Base-by-base conservation (phyloP, 768 basidiomycete species). In the Suillus discolor region DNA sequence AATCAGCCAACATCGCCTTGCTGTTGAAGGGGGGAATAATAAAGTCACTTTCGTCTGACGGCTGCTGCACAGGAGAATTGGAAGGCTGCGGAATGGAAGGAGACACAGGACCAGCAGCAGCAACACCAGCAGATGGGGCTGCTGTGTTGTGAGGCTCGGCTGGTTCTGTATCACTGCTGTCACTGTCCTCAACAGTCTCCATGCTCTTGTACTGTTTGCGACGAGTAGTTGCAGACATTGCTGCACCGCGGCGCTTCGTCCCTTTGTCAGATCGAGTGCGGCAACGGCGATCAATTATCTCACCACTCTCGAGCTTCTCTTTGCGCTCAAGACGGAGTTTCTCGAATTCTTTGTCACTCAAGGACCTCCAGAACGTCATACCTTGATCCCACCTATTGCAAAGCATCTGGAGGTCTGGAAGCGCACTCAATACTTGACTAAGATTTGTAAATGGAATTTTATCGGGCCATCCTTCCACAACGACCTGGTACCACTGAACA, bases 1-100 rank as follows among this genome's bases (percentile, higher is more conserved):
- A 51, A 13, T 51, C 49, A 25, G 49, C 49, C 11, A 51, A 51
- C 47, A 59, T 59, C 57, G 36, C 57, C 23, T n/a, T n/a, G n/a
- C n/a, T n/a, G n/a, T n/a, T n/a, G n/a, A n/a, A n/a, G n/a, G n/a
- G n/a, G n/a, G n/a, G n/a, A n/a, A n/a, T n/a, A n/a, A n/a, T n/a
- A n/a, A n/a, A n/a, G n/a, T n/a, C n/a, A n/a, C n/a, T n/a, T n/a
- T n/a, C n/a, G n/a, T n/a, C n/a, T n/a, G n/a, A n/a, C n/a, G n/a
- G n/a, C n/a, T n/a, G n/a, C n/a, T n/a, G n/a, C n/a, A n/a, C n/a
- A n/a, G n/a, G n/a, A n/a, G n/a, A n/a, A n/a, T n/a, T n/a, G n/a
- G n/a, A n/a, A n/a, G n/a, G n/a, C n/a, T n/a, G n/a, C n/a, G n/a
- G n/a, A n/a, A n/a, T n/a, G n/a, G n/a, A n/a, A n/a, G n/a, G n/a